Evolutionary conservation across 208 protist species (phyloP).

Genomic region (Entamoeba dispar): DNA sequence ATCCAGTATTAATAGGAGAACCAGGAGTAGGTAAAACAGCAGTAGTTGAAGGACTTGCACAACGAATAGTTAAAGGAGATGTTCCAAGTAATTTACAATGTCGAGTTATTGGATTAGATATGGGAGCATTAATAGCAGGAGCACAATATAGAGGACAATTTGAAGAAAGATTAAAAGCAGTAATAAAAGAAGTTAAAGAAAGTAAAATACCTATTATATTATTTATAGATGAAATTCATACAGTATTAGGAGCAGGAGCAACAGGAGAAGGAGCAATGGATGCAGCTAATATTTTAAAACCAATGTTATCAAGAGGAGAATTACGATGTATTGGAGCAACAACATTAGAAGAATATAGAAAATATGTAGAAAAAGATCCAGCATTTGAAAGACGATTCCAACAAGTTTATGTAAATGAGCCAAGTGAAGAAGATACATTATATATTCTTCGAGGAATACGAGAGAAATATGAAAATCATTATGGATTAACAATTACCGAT

Average conservation of each 20-base stretch:
- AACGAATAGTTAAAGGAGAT: conserved; percentile 65
- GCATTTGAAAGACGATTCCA: conserved; percentile 91
- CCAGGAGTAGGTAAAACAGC: conserved; percentile 67
- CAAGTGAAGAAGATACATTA: conserved; percentile 72
- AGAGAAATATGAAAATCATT: conserved; percentile 41
- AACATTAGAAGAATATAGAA: conserved; percentile 78
- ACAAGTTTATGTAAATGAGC: conserved; percentile 42
- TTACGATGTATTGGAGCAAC: conserved; percentile 78
- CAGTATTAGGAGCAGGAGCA: too few relatives aligned
- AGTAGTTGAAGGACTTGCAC: conserved; percentile 67
- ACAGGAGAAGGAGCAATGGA: too few relatives aligned
- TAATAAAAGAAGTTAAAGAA: too few relatives aligned
- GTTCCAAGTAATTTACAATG: too few relatives aligned
- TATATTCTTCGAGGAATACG: conserved; percentile 67
- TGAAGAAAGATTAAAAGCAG: too few relatives aligned
- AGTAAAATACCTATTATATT: too few relatives aligned
- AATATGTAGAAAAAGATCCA: too few relatives aligned
- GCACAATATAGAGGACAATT: too few relatives aligned
- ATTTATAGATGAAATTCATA: too few relatives aligned
- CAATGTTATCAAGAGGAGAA: conserved; percentile 69
- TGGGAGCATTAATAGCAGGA: too few relatives aligned
- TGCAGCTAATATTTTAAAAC: conserved; percentile 86
- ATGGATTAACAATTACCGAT: conserved; percentile 57
- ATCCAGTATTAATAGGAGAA: too few relatives aligned
- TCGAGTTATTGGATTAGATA: too few relatives aligned